Evolutionary conservation across 257 asterid species (phyloP), one percentile per base, ranked within the genome.

Genomic region (Cynanchum wilfordii): DNA sequence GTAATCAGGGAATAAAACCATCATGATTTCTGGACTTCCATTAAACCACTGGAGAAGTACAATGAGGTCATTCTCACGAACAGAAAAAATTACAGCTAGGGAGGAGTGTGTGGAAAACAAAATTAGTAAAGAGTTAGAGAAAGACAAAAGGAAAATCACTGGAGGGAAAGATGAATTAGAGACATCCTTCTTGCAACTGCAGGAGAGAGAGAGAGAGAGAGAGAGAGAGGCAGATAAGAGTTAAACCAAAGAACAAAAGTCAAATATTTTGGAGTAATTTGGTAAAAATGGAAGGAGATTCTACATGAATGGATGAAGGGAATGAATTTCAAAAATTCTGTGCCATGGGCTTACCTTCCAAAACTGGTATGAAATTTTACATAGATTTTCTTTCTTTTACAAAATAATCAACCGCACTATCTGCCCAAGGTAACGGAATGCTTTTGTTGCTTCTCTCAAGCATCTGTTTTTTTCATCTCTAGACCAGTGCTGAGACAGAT

Each of bases 341-440:
- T n/a, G 25, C 8, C 24, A 40, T 17, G 4, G 76, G 50, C 49
- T 33, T n/a, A 73, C 71, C 47, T 44, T 33, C 47, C 50, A 38
- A 42, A 24, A 58, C 24, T 19, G 9, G 51, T 7, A 6, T 17
- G 29, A 20, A 55, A 24, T 62, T 45, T 36, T 3, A 17, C n/a
- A 49, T 38, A 2, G 33, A 68, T 27, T 56, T 29, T 52, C 38
- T 55, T 10, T 65, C 47, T 38, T 74, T 83, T 74, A 90, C 82
- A 89, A 79, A 60, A 91, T 84, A 78, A 93, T 93, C 59, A 93
- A 81, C 73, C 97, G 87, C 54, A 90, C 88, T 15, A 93, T 90
- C 85, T 91, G 97, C 77, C 96, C 97, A 70, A 93, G 81, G 77
- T 69, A 91, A 40, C 96, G 92, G 79, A 89, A 91, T 65, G 96